phyloP scores from a whole-genome alignment of 1,139 yeast species.

The Suzukiozyma palmioleophila region DNA sequence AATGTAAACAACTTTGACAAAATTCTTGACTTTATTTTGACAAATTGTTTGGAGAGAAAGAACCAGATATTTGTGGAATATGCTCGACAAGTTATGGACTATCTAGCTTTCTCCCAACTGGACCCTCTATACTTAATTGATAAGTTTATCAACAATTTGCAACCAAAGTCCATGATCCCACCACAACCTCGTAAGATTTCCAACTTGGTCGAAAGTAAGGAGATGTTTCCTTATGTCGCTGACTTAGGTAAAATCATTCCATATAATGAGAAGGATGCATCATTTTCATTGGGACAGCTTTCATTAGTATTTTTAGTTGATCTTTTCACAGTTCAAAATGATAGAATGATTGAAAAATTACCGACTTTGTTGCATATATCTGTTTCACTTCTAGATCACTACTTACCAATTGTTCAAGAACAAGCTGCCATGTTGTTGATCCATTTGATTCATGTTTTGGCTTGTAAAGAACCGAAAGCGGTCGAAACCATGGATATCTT shows the following conservation, averaged over 20 bases:
- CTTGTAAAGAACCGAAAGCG: constrained; percentile 50
- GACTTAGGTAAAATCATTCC: constrained; percentile 58
- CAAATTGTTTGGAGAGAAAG: constrained; percentile 64
- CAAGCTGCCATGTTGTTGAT: constrained; percentile 76
- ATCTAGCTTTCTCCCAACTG: constrained; percentile 57
- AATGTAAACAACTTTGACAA: constrained; percentile 64
- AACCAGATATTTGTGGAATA: constrained; percentile 74
- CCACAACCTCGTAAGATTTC: constrained; percentile 30
- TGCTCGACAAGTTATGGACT: constrained; percentile 77
- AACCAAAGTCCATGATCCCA: constrained; percentile 88
- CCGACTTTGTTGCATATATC: constrained; percentile 83
- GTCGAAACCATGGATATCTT: constrained; percentile 51
- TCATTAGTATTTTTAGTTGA: constrained; percentile 85
- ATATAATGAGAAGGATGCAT: constrained; percentile 62
- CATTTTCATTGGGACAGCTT: constrained; percentile 83
- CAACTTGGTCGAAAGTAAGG: constrained; percentile 8
- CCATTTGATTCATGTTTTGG: constrained; percentile 65
- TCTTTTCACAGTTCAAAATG: constrained; percentile 57
- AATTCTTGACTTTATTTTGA: constrained; percentile 66
- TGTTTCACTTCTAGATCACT: constrained; percentile 82
- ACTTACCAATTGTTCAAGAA: constrained; percentile 74
- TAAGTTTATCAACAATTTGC: constrained; percentile 60
- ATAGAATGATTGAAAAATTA: constrained; percentile 50
- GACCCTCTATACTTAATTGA: constrained; percentile 58
- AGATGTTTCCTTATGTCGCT: constrained; percentile 67